phyloP scores from a whole-genome alignment of 495 filamentous ascomycete genomes.

The Lineolata rhizophorae region DNA sequence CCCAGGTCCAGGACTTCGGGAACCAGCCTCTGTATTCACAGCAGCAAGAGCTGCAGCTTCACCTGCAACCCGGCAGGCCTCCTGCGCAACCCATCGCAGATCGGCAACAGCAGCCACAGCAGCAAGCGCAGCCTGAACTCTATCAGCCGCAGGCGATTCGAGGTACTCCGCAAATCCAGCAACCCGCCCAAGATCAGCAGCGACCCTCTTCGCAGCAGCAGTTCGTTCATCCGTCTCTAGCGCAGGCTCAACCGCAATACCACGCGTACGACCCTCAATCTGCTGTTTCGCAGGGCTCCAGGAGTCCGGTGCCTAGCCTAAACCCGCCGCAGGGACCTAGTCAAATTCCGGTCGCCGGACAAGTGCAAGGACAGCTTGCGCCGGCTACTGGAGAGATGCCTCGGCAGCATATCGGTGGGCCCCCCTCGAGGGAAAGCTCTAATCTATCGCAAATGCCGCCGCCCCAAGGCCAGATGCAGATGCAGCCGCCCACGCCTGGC shows the following conservation, averaged over 20 bases:
- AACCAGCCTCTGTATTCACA: conserved; percentile 6
- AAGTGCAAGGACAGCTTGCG: neutral
- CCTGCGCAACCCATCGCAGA: neutral
- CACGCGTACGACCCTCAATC: neutral
- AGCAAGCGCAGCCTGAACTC: neutral
- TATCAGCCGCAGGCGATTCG: neutral
- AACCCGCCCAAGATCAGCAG: neutral
- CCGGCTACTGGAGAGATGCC: no score
- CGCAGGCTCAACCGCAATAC: conserved; percentile 2
- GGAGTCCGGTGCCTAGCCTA: neutral
- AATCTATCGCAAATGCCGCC: no score
- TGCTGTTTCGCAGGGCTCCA: neutral
- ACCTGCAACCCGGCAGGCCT: neutral
- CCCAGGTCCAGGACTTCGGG: conserved; percentile 8
- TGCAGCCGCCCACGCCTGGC: conserved; percentile 9
- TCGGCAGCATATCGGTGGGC: no score
- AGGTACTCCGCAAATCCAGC: neutral
- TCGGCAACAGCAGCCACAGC: neutral
- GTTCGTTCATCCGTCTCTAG: conserved; percentile 2
- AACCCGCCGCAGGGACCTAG: neutral
- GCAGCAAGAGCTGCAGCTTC: conserved; percentile 8
- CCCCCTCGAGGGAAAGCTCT: no score
- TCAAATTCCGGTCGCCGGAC: neutral
- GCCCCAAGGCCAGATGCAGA: neutral
- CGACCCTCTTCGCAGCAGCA: neutral